Conservation (phyloP, 768 basidiomycete species). For the Mycena filopes region DNA sequence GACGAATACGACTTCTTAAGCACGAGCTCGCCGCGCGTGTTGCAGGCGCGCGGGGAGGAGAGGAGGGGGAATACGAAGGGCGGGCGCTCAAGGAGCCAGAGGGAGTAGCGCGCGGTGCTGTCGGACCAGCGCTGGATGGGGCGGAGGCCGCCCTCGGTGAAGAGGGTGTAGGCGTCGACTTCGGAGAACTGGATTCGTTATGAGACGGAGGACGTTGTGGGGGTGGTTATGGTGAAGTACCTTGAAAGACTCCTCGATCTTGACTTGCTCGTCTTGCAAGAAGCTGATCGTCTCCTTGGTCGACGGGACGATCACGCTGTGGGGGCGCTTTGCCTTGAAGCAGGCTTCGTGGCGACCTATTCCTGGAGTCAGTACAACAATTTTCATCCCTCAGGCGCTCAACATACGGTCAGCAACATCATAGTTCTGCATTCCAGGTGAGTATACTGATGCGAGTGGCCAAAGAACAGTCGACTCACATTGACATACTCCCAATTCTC, state of each 20-base stretch:
- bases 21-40: conserved; percentile 36
- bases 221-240: conserved; percentile 52
- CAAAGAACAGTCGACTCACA: conserved; percentile 44
- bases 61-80: conserved; percentile 80
- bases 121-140: conserved; percentile 91
- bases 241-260: conserved; percentile 91
- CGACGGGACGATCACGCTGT: conserved; percentile 64
- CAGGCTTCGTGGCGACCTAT: conserved; percentile 89
- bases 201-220: background rate
- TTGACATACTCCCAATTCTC: conserved; percentile 85
- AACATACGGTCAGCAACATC: conserved; percentile 19
- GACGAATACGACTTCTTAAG: conserved; percentile 39
- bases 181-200: conserved; percentile 75
- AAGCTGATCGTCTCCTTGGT: conserved; percentile 62
- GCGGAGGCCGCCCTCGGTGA: conserved; percentile 80
- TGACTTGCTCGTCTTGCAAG: conserved; percentile 76
- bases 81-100: conserved; percentile 94
- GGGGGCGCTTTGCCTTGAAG: conserved; percentile 72
- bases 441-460: too few species aligned
- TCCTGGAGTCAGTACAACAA: conserved; percentile 8
- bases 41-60: conserved; percentile 46
- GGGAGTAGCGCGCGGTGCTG: conserved; percentile 72
- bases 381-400: background rate
- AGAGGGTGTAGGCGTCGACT: conserved; percentile 73
- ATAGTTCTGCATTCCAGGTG: conserved; percentile 32